These are phyloP conservation scores for Trametes polyzona DNA, from an alignment of 1,284 basidiomycete species.

Conservation along the genomic window DNA sequence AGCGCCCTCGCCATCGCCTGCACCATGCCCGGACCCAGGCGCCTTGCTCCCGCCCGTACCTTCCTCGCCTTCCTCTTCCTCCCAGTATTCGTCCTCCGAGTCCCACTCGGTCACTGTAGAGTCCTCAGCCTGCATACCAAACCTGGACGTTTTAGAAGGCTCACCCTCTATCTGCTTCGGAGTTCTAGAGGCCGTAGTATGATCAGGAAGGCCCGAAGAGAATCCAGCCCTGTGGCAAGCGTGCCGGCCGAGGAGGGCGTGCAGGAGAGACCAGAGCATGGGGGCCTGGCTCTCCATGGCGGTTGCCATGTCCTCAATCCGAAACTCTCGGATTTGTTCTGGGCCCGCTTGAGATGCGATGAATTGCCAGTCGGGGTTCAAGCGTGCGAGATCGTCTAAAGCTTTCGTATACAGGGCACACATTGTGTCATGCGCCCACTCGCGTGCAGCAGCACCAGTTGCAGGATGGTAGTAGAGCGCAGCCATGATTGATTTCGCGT, in stretches of 20 bases:
- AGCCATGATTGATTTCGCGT: neutral
- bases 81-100: neutral
- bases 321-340: conserved; percentile 1
- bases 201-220: no score
- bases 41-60: no score
- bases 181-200: no score
- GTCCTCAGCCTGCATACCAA: no score
- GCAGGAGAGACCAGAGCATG: neutral
- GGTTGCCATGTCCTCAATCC: conserved; percentile 1
- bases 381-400: neutral
- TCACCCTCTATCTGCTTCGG: no score
- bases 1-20: no score
- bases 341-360: neutral
- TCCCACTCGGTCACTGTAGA: neutral
- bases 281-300: neutral
- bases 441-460: neutral
- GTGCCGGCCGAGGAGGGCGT: neutral
- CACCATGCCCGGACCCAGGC: no score
- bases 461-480: neutral
- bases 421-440: neutral
- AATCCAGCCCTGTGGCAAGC: no score
- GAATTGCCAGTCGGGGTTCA: neutral
- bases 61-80: neutral
- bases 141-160: no score
- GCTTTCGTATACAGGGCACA: neutral